Evolutionary conservation across 148 eudicot genomes (phyloP).

Genomic region (Fallopia convolvulus): DNA sequence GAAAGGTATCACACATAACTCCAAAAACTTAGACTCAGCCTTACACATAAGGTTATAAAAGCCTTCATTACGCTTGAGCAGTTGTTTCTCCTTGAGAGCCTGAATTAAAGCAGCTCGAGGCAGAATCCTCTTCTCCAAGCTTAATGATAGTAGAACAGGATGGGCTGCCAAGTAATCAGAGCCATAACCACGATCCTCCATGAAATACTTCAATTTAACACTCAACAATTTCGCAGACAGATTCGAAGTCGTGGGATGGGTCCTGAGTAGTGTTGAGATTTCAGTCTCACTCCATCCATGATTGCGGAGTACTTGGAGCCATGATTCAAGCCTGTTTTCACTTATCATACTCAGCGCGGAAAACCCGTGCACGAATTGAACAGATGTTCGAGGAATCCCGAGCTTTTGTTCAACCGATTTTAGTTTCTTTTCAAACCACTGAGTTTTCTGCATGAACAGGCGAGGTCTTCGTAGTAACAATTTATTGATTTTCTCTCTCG

Average conservation of each 20-base stretch:
- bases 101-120: not conserved
- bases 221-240: not conserved
- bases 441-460: not conserved
- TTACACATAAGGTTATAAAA: not conserved
- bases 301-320: not conserved
- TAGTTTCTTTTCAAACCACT: not conserved
- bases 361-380: not conserved
- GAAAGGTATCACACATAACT: not conserved
- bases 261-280: not conserved
- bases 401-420: not conserved
- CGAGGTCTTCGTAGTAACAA: not conserved
- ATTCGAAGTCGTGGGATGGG: not conserved
- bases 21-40: not conserved
- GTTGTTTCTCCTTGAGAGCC: not conserved
- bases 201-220: not conserved
- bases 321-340: not conserved
- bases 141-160: not conserved
- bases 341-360: not conserved
- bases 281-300: not conserved
- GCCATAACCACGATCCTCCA: not conserved
- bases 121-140: not conserved
- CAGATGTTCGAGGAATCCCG: not conserved
- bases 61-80: not conserved
- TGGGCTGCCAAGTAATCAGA: not conserved
- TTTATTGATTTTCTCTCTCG: not conserved